Conservation (phyloP, 257 asterid species). For the Scutellaria galericulata region DNA sequence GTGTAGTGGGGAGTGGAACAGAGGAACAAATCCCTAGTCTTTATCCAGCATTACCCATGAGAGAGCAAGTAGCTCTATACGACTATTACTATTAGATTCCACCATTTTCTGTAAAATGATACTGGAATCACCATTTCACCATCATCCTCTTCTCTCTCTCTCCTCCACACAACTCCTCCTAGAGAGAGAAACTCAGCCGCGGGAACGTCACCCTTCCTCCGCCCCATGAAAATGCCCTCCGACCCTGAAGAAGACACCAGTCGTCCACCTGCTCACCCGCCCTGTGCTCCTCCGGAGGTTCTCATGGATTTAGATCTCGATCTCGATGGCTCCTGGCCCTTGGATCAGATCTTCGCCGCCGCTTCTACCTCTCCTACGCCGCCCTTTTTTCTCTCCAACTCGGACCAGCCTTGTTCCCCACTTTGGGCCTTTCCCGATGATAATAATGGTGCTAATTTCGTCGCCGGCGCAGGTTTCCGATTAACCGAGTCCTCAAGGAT, state of each 20-base stretch:
- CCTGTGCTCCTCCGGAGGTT: slow-evolving; percentile 31
- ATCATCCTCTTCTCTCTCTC: slow-evolving; percentile 44
- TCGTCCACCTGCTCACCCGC: slow-evolving; percentile 28
- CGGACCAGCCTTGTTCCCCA: slow-evolving; percentile 81
- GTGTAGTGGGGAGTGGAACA: slow-evolving; percentile 33
- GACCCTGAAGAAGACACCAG: slow-evolving; percentile 50
- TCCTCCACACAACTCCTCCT: slow-evolving; percentile 44
- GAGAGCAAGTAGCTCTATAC: slow-evolving; percentile 32
- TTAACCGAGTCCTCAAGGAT: slow-evolving; percentile 54
- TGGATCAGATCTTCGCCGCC: slow-evolving; percentile 78
- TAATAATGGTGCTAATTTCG: slow-evolving; percentile 42
- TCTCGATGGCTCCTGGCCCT: slow-evolving; percentile 73
- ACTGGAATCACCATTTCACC: slow-evolving; percentile 48
- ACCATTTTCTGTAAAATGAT: slow-evolving; percentile 44
- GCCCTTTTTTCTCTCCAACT: slow-evolving; percentile 53
- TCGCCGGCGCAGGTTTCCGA: slow-evolving; percentile 46
- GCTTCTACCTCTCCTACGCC: slow-evolving; percentile 47
- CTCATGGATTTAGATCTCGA: slow-evolving; percentile 84
- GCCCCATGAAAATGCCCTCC: slow-evolving; percentile 50
- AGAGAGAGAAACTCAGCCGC: slow-evolving; percentile 36
- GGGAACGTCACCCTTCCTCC: neutral
- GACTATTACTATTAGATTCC: slow-evolving; percentile 50
- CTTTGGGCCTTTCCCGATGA: slow-evolving; percentile 84
- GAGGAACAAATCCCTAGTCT: slow-evolving; percentile 40
- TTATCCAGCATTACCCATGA: slow-evolving; percentile 25